These are phyloP conservation scores for Eimeria maxima DNA, from an alignment of 169 alveolate species.

Conservation along the genomic window DNA sequence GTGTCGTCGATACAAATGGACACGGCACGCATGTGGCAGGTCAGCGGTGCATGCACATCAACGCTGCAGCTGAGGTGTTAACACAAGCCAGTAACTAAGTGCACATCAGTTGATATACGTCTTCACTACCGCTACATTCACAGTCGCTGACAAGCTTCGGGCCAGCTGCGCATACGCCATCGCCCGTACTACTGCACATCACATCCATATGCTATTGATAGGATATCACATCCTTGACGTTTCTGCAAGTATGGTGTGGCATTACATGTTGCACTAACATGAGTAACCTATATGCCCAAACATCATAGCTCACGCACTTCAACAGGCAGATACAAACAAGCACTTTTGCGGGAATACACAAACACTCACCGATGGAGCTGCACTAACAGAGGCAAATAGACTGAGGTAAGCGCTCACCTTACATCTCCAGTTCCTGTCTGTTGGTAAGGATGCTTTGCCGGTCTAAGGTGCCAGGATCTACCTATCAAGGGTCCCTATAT, in stretches of 20 bases:
- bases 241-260: background rate
- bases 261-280: background rate
- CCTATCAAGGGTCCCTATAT: background rate
- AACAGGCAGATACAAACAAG: background rate
- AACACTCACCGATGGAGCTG: background rate
- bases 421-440: background rate
- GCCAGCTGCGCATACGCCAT: background rate
- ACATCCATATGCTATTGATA: background rate
- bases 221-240: background rate
- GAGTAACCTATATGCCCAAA: background rate
- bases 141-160: background rate
- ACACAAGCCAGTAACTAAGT: background rate
- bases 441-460: background rate
- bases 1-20: conserved; percentile 54
- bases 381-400: background rate
- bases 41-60: background rate
- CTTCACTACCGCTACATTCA: background rate
- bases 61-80: background rate
- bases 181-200: background rate
- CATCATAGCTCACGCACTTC: background rate
- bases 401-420: background rate
- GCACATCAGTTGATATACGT: background rate
- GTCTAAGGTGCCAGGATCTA: background rate
- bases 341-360: background rate
- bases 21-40: conserved; percentile 83